Conservation (phyloP, 441 rosid species). For the Hura crepitans region DNA sequence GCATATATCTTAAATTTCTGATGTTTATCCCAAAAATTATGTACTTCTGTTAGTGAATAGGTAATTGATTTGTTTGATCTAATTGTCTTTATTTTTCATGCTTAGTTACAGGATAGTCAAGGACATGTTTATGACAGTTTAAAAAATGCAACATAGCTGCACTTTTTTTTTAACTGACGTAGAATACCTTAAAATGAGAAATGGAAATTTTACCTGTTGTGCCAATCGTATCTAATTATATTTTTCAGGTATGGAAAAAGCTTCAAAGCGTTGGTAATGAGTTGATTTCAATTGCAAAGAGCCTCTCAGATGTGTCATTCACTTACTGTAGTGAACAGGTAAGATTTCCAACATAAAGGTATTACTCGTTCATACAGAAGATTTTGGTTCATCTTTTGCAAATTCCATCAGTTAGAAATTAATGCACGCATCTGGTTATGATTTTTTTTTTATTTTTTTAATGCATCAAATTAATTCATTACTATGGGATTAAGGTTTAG, state of each 20-base stretch:
- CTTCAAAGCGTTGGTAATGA: slow-evolving; percentile 60
- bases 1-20: not conserved
- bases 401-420: slow-evolving; percentile 1
- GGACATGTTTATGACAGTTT: not conserved
- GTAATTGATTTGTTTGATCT: not conserved
- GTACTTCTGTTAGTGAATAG: not conserved
- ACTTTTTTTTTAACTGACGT: not conserved
- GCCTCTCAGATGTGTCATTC: slow-evolving; percentile 58
- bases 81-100: not conserved
- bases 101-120: not conserved
- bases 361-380: slow-evolving; percentile 2
- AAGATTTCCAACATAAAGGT: slow-evolving; percentile 20
- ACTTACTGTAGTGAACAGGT: slow-evolving; percentile 56
- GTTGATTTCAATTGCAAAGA: slow-evolving; percentile 60
- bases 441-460: too few relatives aligned
- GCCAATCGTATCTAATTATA: slow-evolving; percentile 8
- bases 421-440: slow-evolving; percentile 4
- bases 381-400: not conserved
- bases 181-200: not conserved
- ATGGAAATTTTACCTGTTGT: slow-evolving; percentile 9
- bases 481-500: too few relatives aligned
- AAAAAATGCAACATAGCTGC: not conserved
- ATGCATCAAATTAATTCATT: too few relatives aligned
- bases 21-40: not conserved
- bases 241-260: slow-evolving; percentile 68